Conservation (phyloP, 2,329 filamentous ascomycete species). For the Alternaria brassicae region DNA sequence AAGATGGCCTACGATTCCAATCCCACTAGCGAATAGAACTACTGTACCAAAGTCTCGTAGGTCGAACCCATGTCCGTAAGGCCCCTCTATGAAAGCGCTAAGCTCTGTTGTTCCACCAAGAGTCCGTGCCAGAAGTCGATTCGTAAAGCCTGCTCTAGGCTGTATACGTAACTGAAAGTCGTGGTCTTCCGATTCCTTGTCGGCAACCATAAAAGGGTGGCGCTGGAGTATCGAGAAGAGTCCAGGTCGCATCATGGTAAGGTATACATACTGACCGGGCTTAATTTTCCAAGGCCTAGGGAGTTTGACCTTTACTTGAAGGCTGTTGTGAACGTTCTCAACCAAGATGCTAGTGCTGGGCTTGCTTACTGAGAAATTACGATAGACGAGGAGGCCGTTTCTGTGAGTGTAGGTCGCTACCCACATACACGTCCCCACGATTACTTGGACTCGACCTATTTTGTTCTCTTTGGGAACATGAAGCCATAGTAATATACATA, state of each 20-base stretch:
- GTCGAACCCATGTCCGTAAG: constrained; percentile 17
- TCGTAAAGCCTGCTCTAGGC: constrained; percentile 20
- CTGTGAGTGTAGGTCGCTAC: constrained; percentile 12
- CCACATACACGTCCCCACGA: constrained; percentile 14
- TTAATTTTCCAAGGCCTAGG: constrained; percentile 19
- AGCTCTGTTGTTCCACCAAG: constrained; percentile 2
- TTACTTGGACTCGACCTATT: constrained; percentile 3
- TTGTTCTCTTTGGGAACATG: constrained; percentile 10
- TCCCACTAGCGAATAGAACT: constrained; percentile 25
- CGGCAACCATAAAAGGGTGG: constrained; percentile 21
- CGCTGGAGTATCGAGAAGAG: constrained; percentile 23
- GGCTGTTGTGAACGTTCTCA: constrained; percentile 15
- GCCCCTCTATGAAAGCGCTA: constrained; percentile 17
- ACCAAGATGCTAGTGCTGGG: constrained; percentile 12
- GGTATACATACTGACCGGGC: constrained; percentile 25
- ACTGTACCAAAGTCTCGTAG: constrained; percentile 23
- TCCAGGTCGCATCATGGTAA: constrained; percentile 14
- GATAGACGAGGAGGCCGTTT: constrained; percentile 18
- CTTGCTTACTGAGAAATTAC: constrained; percentile 19
- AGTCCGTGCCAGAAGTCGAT: neutral
- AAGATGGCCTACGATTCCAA: constrained; percentile 22
- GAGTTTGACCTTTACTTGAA: constrained; percentile 16
- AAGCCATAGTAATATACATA: constrained; percentile 19
- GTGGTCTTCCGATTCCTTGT: neutral
- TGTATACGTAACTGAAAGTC: constrained; percentile 20